phyloP scores from a whole-genome alignment of 768 basidiomycete genomes.

The Sistotremastrum suecicum region DNA sequence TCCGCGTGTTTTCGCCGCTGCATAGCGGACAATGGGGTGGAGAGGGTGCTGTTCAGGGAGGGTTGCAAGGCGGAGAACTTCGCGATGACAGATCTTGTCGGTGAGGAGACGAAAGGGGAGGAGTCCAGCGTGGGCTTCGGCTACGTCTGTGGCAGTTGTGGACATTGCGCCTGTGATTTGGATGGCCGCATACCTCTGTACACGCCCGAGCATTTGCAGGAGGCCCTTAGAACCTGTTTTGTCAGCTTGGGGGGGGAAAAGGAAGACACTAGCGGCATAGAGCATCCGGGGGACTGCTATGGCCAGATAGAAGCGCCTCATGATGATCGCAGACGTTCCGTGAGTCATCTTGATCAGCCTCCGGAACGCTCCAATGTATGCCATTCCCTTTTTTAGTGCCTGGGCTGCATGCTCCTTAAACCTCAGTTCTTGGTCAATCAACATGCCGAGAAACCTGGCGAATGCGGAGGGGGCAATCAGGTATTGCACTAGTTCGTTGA shows the following conservation, averaged over 20 bases:
- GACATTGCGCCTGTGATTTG: conserved; percentile 10
- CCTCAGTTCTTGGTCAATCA: conserved; percentile 15
- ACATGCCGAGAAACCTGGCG: conserved; percentile 18
- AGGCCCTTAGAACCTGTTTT: not conserved
- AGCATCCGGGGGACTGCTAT: conserved; percentile 12
- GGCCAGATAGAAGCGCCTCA: conserved; percentile 5
- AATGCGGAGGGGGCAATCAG: conserved; percentile 4
- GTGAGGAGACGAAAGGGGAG: conserved; percentile 4
- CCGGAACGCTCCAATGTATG: not conserved
- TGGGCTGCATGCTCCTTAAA: conserved; percentile 18
- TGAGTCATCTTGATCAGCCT: not conserved
- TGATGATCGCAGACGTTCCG: conserved; percentile 1
- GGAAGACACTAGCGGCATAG: conserved; percentile 13
- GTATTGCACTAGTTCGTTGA: conserved; percentile 7
- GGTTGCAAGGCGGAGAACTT: conserved; percentile 2
- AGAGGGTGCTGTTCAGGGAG: conserved; percentile 8
- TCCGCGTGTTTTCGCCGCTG: not conserved
- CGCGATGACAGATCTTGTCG: not conserved
- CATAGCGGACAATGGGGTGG: not conserved
- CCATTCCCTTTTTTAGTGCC: not conserved
- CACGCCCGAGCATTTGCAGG: not conserved
- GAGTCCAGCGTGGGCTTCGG: conserved; percentile 4
- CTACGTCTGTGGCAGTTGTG: conserved; percentile 3
- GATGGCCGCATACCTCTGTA: conserved; percentile 10
- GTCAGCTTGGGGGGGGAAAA: not conserved